Percentiles rank a stretch among this genome's conserved stretches.
Evolutionary conservation across 495 filamentous ascomycete genomes (phyloP).

Genomic region (Penicillium atrosanguineum): DNA sequence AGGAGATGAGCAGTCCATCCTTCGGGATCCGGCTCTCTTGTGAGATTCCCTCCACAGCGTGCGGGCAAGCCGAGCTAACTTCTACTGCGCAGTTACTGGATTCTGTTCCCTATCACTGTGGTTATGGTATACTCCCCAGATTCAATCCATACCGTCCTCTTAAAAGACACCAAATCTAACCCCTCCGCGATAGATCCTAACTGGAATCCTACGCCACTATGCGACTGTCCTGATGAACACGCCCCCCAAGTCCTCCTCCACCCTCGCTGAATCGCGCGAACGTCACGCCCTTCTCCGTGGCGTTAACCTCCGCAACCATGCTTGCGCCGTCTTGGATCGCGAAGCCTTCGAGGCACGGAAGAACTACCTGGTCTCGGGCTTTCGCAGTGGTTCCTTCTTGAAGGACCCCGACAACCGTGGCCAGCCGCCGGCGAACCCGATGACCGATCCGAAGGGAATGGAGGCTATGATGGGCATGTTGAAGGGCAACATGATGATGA

Average conservation of each 20-base stretch:
- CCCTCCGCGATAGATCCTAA: constrained; percentile 65
- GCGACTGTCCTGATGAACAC: constrained; percentile 85
- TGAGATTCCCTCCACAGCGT: constrained; percentile 39
- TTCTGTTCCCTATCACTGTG: constrained; percentile 91
- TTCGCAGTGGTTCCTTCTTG: constrained; percentile 79
- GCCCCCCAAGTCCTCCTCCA: constrained; percentile 76
- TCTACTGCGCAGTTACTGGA: constrained; percentile 77
- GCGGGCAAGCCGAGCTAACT: constrained; percentile 14
- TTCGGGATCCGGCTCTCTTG: constrained; percentile 98
- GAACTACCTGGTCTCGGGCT: constrained; percentile 73
- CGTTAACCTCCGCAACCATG: constrained; percentile 79
- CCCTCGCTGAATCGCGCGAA: constrained; percentile 74
- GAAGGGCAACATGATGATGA: constrained; percentile 99
- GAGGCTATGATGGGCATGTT: constrained; percentile 99
- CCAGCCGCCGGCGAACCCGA: constrained; percentile 87
- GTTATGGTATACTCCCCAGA: constrained; percentile 71
- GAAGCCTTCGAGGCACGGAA: constrained; percentile 76
- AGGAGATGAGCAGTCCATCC: constrained; percentile 88
- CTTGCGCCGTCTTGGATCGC: constrained; percentile 63
- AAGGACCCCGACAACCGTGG: constrained; percentile 85
- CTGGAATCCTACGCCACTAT: constrained; percentile 94
- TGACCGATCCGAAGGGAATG: constrained; percentile 97
- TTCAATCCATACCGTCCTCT: neutral
- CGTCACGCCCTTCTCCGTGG: constrained; percentile 84
- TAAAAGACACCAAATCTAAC: neutral